Base-by-base conservation (phyloP, 2,329 filamentous ascomycete genomes). In the Diaporthe citrichinensis region DNA sequence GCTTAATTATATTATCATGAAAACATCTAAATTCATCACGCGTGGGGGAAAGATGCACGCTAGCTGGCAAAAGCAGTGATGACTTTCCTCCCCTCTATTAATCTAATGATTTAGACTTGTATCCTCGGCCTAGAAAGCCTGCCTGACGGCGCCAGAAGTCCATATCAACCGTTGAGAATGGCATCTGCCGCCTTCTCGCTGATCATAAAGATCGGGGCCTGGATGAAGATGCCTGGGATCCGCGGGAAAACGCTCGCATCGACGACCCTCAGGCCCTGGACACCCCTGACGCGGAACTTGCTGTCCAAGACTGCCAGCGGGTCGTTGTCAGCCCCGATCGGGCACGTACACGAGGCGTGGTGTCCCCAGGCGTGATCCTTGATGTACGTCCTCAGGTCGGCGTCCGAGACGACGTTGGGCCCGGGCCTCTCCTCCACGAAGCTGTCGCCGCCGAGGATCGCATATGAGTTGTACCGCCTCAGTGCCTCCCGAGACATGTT, bases 401-500 rank as follows among this genome's bases (percentile, higher is more conserved):
- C 58, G 41, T 73, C 58, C 17, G 71, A 65, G 20, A 53, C 46
- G 25, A 73, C 31, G 12, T 14, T 34, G 8, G 46, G 57, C 1
- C 71, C 71, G 44, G 71, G 71, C 28, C 57, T 31, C 55, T 65
- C 58, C 71, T 73, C 71, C 1, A 53, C 46, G 23, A 73, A 73
- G 55, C 31, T 14, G 41, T 53, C 71, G 55, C 46, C 71, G 3
- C 46, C 31, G 77, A 75, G 46, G 79, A 74, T 31, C 77, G 78
- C 73, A 79, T 81, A 44, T 28, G 72, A 44, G 90, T 87, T 0
- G 87, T 84, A 15, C 77, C 90, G 86, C 73, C 86, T 80, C 72
- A 93, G 83, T 2, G 87, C 90, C 79, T 94, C 91, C 44, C 86
- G 84, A 23, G 92, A 78, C 1, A 91, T 89, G 62, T 91, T 87